Evolutionary conservation across 352 stramenopile species (phyloP), one percentile per base, ranked within the genome.

Genomic region (Phytophthora idaei): DNA sequence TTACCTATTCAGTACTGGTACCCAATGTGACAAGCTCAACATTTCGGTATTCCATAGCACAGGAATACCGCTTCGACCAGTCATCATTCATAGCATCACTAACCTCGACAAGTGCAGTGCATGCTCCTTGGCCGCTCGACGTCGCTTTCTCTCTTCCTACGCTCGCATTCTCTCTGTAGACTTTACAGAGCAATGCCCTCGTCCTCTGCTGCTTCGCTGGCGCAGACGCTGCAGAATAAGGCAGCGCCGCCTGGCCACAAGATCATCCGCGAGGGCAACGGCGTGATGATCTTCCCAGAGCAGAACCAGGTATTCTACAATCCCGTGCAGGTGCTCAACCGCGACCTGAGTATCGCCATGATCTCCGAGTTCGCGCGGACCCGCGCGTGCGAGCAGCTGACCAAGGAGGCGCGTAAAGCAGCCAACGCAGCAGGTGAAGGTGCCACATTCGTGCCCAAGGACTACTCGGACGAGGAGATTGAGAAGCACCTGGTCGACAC

Each of bases 261-360:
- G 66, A 93, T 95, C 75, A 96, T 96, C 62, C 88, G 86, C 51
- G 89, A 96, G 67, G 93, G 93, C 60, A 84, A 92, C 66, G 90
- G 88, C 60, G 93, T 96, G 52, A 97, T 98, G 78, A 86, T 97
- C 70, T 97, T 97, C 69, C 85, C 87, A 5, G 83, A 93, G 69
- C 79, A 91, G 61, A 96, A 95, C 73, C 90, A 95, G 63, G 92
- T 97, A 27, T 98, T 98, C 64, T 97, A 97, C 78, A 98, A 97
- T 77, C 92, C 94, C 62, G 91, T 96, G 47, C 89, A 96, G 80
- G 97, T 99, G 52, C 95, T 99, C 61, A 99, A 99, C 84, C 95
- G 98, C 50, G 98, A 99, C 81, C 79, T 99, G 44, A 98, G 87
- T 10, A 98, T 99, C 67, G 74, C 98, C 17, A 97, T 99, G 76